Conservation (phyloP, 1,139 yeast genomes). For the Pichia sp. region DNA sequence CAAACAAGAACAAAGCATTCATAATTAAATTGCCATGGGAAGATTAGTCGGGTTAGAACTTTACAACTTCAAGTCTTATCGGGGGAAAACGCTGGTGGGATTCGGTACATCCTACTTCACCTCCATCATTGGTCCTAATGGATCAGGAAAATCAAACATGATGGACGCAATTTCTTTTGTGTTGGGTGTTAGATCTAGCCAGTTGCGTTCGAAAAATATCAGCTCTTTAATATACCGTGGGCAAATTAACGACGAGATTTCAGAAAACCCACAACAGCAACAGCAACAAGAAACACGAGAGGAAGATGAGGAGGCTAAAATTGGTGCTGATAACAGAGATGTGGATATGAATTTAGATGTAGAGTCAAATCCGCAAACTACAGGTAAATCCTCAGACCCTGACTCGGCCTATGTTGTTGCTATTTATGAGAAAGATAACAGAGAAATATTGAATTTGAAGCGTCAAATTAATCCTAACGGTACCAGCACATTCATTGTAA, state of each 20-base stretch:
- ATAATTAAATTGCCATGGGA: slow-evolving; percentile 49
- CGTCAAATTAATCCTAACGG: slow-evolving; percentile 57
- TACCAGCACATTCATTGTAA: slow-evolving; percentile 64
- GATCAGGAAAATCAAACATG: slow-evolving; percentile 95
- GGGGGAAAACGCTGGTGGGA: slow-evolving; percentile 71
- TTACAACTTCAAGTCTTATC: slow-evolving; percentile 85
- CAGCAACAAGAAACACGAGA: slow-evolving; percentile 24
- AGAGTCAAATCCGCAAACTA: slow-evolving; percentile 8
- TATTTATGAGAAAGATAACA: slow-evolving; percentile 61
- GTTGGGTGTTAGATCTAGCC: slow-evolving; percentile 75
- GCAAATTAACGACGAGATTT: slow-evolving; percentile 33
- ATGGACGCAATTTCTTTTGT: slow-evolving; percentile 98
- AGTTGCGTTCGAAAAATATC: slow-evolving; percentile 69
- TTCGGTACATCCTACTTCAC: slow-evolving; percentile 83
- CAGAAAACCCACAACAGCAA: slow-evolving; percentile 18
- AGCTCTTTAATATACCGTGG: slow-evolving; percentile 83
- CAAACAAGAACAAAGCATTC: no score
- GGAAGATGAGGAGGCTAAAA: slow-evolving; percentile 20
- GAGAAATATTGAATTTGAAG: slow-evolving; percentile 48
- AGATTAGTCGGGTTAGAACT: slow-evolving; percentile 70
- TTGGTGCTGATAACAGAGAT: slow-evolving; percentile 27
- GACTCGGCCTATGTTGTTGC: slow-evolving; percentile 77
- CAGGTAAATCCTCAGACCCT: slow-evolving; percentile 52
- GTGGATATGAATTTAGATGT: slow-evolving; percentile 18
- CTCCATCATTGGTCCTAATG: slow-evolving; percentile 95